Conservation (phyloP, 768 basidiomycete genomes). For the Boletus pseudo-olivaceus region DNA sequence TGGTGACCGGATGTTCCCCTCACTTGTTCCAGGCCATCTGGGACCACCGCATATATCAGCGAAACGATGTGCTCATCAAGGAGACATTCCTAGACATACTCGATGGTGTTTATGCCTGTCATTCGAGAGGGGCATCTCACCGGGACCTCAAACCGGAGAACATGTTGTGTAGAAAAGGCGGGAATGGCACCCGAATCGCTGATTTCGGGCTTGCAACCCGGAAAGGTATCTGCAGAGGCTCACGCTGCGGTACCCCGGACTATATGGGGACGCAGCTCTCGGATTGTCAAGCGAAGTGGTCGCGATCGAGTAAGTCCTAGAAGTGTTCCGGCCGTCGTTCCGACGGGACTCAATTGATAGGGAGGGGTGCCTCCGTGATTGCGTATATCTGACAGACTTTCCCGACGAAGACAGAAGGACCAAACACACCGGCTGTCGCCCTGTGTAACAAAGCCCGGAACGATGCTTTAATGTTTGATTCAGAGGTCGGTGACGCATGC, state of each 20-base stretch:
- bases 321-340: too few species aligned
- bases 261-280: conserved; percentile 47
- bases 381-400: not conserved
- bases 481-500: too few species aligned
- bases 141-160: conserved; percentile 89
- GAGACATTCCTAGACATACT: conserved; percentile 73
- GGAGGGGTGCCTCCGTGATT: not conserved
- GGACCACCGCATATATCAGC: conserved; percentile 46
- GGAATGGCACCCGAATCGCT: conserved; percentile 54
- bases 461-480: not conserved
- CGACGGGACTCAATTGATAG: not conserved
- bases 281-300: not conserved
- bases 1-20: conserved; percentile 48
- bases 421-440: not conserved
- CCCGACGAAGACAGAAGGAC: not conserved
- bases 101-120: conserved; percentile 75
- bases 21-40: conserved; percentile 74
- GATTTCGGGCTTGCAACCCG: conserved; percentile 76
- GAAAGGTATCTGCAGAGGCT: conserved; percentile 42
- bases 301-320: not conserved
- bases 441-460: not conserved
- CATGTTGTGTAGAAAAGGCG: conserved; percentile 56
- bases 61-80: conserved; percentile 61
- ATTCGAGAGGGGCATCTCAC: conserved; percentile 69
- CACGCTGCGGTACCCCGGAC: conserved; percentile 55